Percentiles rank a stretch among this genome's conserved stretches.
These are phyloP conservation scores for Neurospora sp. DNA, from an alignment of 495 filamentous ascomycete species.

Conservation along the genomic window DNA sequence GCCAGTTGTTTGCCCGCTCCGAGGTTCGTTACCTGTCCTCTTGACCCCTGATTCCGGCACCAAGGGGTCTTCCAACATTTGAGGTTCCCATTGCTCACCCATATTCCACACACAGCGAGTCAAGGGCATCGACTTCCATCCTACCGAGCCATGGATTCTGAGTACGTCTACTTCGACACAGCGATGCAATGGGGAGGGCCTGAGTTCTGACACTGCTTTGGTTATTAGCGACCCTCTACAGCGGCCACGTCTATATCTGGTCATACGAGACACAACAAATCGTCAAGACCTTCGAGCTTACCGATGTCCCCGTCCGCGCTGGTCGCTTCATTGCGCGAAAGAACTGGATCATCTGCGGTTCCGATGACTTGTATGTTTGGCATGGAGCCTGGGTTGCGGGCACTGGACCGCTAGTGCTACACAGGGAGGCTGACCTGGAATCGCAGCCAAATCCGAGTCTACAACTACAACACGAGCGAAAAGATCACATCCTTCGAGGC, in stretches of 20 bases:
- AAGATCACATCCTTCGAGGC: constrained; percentile 98
- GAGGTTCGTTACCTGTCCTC: constrained; percentile 53
- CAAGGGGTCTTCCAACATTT: neutral
- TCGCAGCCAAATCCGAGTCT: constrained; percentile 31
- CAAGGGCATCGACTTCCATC: constrained; percentile 96
- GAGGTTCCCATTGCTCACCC: constrained; percentile 3
- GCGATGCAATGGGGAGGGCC: neutral
- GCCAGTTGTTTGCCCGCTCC: constrained; percentile 27
- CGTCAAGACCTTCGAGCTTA: constrained; percentile 98
- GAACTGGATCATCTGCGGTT: constrained; percentile 98
- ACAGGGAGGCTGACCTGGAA: neutral
- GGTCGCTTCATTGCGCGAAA: constrained; percentile 95
- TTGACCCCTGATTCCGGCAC: constrained; percentile 45
- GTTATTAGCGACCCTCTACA: constrained; percentile 61
- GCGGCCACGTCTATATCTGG: constrained; percentile 99
- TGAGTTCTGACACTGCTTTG: constrained; percentile 1
- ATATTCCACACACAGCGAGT: constrained; percentile 61
- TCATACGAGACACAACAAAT: constrained; percentile 96
- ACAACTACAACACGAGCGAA: constrained; percentile 99
- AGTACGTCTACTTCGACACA: constrained; percentile 25
- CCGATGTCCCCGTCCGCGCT: constrained; percentile 94
- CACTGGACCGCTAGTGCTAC: neutral
- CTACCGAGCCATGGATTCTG: constrained; percentile 93
- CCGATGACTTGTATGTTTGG: constrained; percentile 88
- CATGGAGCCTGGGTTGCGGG: neutral